A percentile compares a stretch with the other conserved stretches of the same genome.
Evolutionary conservation across 352 stramenopile species (phyloP).

Genomic region (Globisporangium radiosum): DNA sequence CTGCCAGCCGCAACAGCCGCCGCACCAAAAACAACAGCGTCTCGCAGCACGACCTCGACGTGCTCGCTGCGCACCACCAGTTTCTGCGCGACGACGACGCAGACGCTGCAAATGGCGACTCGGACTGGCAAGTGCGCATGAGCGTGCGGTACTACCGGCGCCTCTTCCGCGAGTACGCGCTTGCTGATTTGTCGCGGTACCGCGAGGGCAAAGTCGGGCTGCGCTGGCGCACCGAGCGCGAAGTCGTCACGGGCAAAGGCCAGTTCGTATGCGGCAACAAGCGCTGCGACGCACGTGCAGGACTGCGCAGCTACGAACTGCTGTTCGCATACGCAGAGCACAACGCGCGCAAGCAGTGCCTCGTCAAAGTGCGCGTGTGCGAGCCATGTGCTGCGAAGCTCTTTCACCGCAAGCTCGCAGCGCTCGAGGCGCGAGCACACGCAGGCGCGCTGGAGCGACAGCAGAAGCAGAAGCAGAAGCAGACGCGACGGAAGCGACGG

Average conservation of each 20-base stretch:
- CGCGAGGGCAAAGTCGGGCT: constrained; percentile 62
- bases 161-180: constrained; percentile 79
- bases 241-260: constrained; percentile 72
- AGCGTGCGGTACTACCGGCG: constrained; percentile 79
- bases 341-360: constrained; percentile 47
- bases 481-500: background rate
- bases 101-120: constrained; percentile 34
- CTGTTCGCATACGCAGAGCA: constrained; percentile 75
- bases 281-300: constrained; percentile 32
- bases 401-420: constrained; percentile 53
- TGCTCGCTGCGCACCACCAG: constrained; percentile 53
- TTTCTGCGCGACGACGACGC: constrained; percentile 73
- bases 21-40: background rate
- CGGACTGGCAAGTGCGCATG: constrained; percentile 75
- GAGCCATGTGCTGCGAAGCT: constrained; percentile 53
- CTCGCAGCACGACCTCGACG: constrained; percentile 27
- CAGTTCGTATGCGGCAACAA: constrained; percentile 80
- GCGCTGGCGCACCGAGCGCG: constrained; percentile 71
- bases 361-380: constrained; percentile 79
- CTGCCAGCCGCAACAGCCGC: constrained; percentile 4
- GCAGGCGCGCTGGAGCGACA: background rate
- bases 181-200: constrained; percentile 63
- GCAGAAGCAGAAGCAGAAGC: background rate
- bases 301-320: constrained; percentile 72
- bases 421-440: constrained; percentile 8